Evolutionary conservation across 768 basidiomycete genomes (phyloP).

Genomic region (Chalciporus piperatus): DNA sequence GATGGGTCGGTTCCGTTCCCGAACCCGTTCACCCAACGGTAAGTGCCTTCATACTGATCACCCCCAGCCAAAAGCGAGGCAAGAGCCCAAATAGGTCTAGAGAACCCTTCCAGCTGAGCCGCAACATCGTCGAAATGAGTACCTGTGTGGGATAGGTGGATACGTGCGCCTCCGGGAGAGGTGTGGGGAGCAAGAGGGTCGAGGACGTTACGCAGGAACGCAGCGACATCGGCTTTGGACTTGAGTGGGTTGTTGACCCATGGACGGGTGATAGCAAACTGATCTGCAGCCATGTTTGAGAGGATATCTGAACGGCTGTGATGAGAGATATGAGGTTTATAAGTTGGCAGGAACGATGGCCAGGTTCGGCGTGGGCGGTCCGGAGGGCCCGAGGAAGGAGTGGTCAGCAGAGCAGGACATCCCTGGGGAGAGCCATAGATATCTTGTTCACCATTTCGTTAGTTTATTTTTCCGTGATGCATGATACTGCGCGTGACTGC

Average conservation of each 20-base stretch:
- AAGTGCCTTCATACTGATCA: constrained; percentile 52
- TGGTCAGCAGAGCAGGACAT: too few species aligned
- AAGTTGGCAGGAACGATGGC: too few species aligned
- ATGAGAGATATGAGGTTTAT: too few species aligned
- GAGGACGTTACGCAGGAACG: constrained; percentile 56
- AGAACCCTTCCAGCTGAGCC: constrained; percentile 74
- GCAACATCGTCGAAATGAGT: constrained; percentile 74
- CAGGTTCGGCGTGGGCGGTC: too few species aligned
- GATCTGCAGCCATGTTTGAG: constrained; percentile 8
- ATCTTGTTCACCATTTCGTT: too few species aligned
- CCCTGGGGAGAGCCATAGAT: too few species aligned
- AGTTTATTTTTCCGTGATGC: too few species aligned
- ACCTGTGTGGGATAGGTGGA: constrained; percentile 65
- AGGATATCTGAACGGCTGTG: too few species aligned
- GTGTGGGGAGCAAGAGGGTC: constrained; percentile 68
- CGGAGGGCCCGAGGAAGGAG: too few species aligned
- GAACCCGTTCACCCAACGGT: constrained; percentile 66
- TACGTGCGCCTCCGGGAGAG: constrained; percentile 67
- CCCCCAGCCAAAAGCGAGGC: constrained; percentile 66
- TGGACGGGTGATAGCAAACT: constrained; percentile 38
- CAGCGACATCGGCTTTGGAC: constrained; percentile 57
- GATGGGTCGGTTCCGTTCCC: constrained; percentile 65
- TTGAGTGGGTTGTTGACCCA: constrained; percentile 59
- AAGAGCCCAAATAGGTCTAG: constrained; percentile 74
- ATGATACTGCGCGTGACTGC: too few species aligned